Percentiles rank a stretch among this genome's conserved stretches.
Conservation (phyloP, 2,329 filamentous ascomycete genomes). For the Thielaviopsis ethacetica region DNA sequence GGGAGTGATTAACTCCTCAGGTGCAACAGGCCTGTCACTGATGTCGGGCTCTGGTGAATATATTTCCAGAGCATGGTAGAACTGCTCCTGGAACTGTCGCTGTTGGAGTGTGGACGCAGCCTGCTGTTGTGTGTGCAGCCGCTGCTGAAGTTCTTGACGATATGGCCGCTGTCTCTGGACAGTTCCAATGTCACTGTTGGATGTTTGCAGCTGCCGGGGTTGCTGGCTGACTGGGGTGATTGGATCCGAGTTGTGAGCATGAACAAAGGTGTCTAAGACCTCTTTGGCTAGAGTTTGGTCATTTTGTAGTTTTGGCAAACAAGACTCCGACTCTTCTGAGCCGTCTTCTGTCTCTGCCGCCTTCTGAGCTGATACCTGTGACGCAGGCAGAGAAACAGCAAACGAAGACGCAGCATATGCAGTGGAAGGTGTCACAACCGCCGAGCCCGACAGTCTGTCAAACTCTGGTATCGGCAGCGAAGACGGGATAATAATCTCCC, state of each 20-base stretch:
- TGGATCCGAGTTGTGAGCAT: neutral
- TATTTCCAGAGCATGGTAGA: conserved; percentile 30
- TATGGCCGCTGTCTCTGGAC: neutral
- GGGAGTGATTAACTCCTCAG: conserved; percentile 37
- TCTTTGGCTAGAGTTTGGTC: too few species aligned
- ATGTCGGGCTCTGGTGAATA: conserved; percentile 37
- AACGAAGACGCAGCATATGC: too few species aligned
- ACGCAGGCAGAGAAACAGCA: too few species aligned
- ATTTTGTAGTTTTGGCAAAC: too few species aligned
- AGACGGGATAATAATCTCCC: too few species aligned
- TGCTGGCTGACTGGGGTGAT: neutral
- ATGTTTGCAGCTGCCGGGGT: conserved; percentile 9
- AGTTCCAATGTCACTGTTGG: conserved; percentile 7
- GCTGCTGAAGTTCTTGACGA: conserved; percentile 19
- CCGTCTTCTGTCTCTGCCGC: too few species aligned
- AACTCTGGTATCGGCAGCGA: too few species aligned
- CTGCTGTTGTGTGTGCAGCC: conserved; percentile 9
- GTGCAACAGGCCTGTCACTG: conserved; percentile 24
- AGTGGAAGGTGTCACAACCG: too few species aligned
- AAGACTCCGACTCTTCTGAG: too few species aligned
- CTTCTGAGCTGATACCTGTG: too few species aligned
- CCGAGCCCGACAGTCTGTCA: too few species aligned
- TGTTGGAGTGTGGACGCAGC: conserved; percentile 12
- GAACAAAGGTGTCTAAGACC: neutral
- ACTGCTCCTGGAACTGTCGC: conserved; percentile 11